Base-by-base conservation (phyloP, 2,329 filamentous ascomycete species). In the Hymenotorrendiella dingleyae region DNA sequence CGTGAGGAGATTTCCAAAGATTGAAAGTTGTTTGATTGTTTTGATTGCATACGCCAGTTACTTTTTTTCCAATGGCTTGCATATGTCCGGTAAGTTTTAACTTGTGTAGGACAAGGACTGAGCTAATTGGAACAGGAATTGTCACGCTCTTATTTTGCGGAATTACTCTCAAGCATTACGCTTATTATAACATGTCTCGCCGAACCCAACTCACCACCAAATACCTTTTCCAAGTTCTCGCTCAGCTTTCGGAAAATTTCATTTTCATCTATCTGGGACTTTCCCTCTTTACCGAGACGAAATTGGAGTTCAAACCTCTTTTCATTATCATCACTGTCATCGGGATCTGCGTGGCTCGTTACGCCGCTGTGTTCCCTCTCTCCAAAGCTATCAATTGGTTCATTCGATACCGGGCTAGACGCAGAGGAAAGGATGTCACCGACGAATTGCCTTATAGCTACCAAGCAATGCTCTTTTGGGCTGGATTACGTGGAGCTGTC, bases 391-490 rank as follows among this genome's bases (percentile, higher is more conserved):
- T 98, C 64, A 98, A 98, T 64, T 90, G 84, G 75, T 84, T 96
- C 59, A 88, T 94, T 54, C 80, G 86, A 45, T 95, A 95, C 62
- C 80, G 89, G 35, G 87, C 90, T 12, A 76, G 79, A 37, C 80
- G 86, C 36, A 77, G 82, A 41, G 89, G 89, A 19, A 74, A 72
- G 43, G 85, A 94, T 44, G 78, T 83, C 4, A 78, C 80, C 12
- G 91, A 97, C 52, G 93, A 97, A 64, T 70, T 98, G 26, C 93
- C 93, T 0, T 94, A 89, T 61, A 88, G 87, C 55, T 95, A 97
- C 65, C 93, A 97, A 65, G 89, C 86, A n/a, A 97, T 98, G 93
- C 78, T 98, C n/a, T 98, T 94, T 68, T 98, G 93, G 93, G 93
- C 93, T 12, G 93, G 93, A 20, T 74, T 98, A 22, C 86, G 93